Percentiles rank a stretch among this genome's conserved stretches.
Conservation (phyloP, 805 yeast species). For the Myxozyma sirexii region DNA sequence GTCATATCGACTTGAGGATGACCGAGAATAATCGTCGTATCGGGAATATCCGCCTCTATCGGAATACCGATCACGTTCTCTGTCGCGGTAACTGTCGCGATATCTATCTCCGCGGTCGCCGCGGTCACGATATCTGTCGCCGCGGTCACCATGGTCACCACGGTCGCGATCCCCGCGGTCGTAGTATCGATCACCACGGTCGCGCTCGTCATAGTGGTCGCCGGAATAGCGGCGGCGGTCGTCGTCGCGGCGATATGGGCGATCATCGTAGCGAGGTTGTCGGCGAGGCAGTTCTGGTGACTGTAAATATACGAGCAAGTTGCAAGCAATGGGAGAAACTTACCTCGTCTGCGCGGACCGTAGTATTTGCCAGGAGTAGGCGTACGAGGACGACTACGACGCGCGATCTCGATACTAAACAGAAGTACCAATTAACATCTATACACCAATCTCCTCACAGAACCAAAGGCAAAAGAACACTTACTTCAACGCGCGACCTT, state of each 20-base stretch:
- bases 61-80: slow-evolving; percentile 7
- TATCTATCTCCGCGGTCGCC: slow-evolving; percentile 16
- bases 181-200: slow-evolving; percentile 26
- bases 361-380: slow-evolving; percentile 46
- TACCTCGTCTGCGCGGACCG: slow-evolving; percentile 37
- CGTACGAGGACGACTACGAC: slow-evolving; percentile 46
- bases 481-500: slow-evolving; percentile 46
- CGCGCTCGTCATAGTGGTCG: slow-evolving; percentile 25
- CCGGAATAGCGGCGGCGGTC: slow-evolving; percentile 27
- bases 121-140: slow-evolving; percentile 20
- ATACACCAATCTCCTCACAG: neutral
- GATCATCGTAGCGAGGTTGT: slow-evolving; percentile 18
- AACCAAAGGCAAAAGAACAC: neutral
- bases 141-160: slow-evolving; percentile 14
- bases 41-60: slow-evolving; percentile 24
- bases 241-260: slow-evolving; percentile 27
- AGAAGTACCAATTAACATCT: neutral
- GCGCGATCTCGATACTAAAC: slow-evolving; percentile 49
- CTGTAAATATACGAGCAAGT: neutral
- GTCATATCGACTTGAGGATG: slow-evolving; percentile 9
- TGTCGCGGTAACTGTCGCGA: slow-evolving; percentile 14
- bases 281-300: slow-evolving; percentile 15
- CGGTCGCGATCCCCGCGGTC: slow-evolving; percentile 23
- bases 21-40: slow-evolving; percentile 12
- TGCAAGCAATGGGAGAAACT: neutral